Percentiles rank a stretch among this genome's conserved stretches.
phyloP scores from a whole-genome alignment of 768 basidiomycete species.

The Boletus reticulatus region DNA sequence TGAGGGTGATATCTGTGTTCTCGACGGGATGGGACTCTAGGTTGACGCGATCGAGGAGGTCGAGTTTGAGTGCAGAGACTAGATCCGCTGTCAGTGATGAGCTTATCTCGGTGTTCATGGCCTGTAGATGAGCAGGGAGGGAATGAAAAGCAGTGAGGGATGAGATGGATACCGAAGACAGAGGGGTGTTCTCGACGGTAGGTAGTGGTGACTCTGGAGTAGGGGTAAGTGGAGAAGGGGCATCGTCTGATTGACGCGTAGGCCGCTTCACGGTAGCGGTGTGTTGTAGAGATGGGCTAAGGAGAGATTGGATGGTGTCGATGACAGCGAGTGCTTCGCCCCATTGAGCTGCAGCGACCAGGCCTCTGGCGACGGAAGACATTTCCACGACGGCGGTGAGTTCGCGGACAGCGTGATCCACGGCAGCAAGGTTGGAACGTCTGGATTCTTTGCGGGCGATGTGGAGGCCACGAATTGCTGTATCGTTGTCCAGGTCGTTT shows the following conservation, averaged over 20 bases:
- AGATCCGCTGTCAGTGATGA: conserved; percentile 75
- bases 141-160: conserved; percentile 70
- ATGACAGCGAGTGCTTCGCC: conserved; percentile 77
- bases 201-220: conserved; percentile 33
- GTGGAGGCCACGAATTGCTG: conserved; percentile 77
- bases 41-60: conserved; percentile 56
- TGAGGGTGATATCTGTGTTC: conserved; percentile 44
- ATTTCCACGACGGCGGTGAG: conserved; percentile 76
- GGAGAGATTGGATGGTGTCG: conserved; percentile 62
- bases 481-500: conserved; percentile 69
- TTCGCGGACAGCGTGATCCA: conserved; percentile 60
- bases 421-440: conserved; percentile 55
- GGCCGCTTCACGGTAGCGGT: not conserved
- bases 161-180: conserved; percentile 54
- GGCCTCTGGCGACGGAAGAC: conserved; percentile 61
- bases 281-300: conserved; percentile 33
- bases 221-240: conserved; percentile 33
- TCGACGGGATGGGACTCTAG: conserved; percentile 12
- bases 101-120: conserved; percentile 72
- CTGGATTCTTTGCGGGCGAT: conserved; percentile 65
- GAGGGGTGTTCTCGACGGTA: conserved; percentile 28
- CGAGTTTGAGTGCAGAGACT: conserved; percentile 64
- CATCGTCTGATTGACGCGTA: conserved; percentile 15
- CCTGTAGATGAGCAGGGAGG: conserved; percentile 70
- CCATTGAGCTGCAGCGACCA: conserved; percentile 89